phyloP scores from a whole-genome alignment of 2,329 filamentous ascomycete species.

The Nannizzia gypsea region DNA sequence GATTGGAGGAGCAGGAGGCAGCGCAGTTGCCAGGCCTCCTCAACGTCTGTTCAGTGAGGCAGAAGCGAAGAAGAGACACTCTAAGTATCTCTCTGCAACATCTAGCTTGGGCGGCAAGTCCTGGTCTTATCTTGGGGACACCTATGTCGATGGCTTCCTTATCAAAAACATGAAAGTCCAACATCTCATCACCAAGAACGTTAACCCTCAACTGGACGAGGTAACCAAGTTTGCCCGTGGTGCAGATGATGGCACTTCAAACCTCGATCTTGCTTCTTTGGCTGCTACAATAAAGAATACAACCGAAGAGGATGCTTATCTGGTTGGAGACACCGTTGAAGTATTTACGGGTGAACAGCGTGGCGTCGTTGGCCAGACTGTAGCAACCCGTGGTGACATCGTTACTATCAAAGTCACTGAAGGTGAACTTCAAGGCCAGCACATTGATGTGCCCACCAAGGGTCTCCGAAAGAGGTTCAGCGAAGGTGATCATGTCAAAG shows the following conservation, averaged over 20 bases:
- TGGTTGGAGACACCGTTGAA: conserved; percentile 91
- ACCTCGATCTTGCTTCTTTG: conserved; percentile 80
- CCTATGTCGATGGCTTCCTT: conserved; percentile 85
- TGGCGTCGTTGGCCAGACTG: conserved; percentile 74
- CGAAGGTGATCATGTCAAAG: conserved; percentile 94
- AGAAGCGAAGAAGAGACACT: conserved; percentile 81
- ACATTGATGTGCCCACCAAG: conserved; percentile 84
- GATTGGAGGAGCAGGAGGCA: conserved; percentile 34
- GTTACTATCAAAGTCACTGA: conserved; percentile 77
- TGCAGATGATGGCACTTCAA: conserved; percentile 83
- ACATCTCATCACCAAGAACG: conserved; percentile 70
- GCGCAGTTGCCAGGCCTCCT: conserved; percentile 59
- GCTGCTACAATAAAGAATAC: conserved; percentile 81
- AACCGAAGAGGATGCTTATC: conserved; percentile 68
- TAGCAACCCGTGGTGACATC: conserved; percentile 81
- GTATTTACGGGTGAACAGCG: conserved; percentile 93
- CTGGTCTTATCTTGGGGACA: conserved; percentile 77
- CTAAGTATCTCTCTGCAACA: conserved; percentile 46
- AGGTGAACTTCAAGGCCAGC: conserved; percentile 68
- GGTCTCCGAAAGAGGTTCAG: conserved; percentile 85
- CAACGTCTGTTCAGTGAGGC: conserved; percentile 85
- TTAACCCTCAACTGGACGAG: conserved; percentile 88
- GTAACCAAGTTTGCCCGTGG: conserved; percentile 87
- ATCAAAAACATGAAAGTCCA: conserved; percentile 90
- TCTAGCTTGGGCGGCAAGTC: conserved; percentile 50